A percentile compares a stretch with the other conserved stretches of the same genome.
Evolutionary conservation across 2,329 filamentous ascomycete genomes (phyloP).

Genomic region (Metarhizium album): DNA sequence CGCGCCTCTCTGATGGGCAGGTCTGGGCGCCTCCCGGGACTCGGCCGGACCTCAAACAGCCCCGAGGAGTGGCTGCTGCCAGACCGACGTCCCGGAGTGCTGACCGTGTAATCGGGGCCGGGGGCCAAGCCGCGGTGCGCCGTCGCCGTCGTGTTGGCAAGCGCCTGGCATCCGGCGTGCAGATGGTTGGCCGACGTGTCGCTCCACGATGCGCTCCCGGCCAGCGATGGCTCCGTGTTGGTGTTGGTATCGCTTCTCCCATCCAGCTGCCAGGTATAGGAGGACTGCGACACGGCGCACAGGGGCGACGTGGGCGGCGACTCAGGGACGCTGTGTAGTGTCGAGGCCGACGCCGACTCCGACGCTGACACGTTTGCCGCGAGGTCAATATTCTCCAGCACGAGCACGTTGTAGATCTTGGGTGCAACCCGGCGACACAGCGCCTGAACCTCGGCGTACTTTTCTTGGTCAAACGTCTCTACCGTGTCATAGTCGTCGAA

Average conservation of each 20-base stretch:
- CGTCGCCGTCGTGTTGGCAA: not conserved
- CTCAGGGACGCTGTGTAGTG: slow-evolving; percentile 7
- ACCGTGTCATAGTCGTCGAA: slow-evolving; percentile 44
- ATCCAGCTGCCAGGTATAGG: not conserved
- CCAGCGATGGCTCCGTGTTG: not conserved
- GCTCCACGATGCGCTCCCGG: not conserved
- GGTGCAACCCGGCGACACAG: slow-evolving; percentile 38
- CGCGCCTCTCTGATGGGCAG: slow-evolving; percentile 5
- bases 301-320: slow-evolving; percentile 6
- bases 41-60: slow-evolving; percentile 7
- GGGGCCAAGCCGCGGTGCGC: not conserved
- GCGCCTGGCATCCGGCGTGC: too few species aligned
- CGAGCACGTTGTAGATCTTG: slow-evolving; percentile 37
- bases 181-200: not conserved
- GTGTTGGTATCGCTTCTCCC: too few species aligned
- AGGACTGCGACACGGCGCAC: not conserved
- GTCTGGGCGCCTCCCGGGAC: slow-evolving; percentile 4
- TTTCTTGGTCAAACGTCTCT: slow-evolving; percentile 37
- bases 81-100: slow-evolving; percentile 7
- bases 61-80: slow-evolving; percentile 8
- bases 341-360: slow-evolving; percentile 13
- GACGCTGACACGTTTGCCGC: slow-evolving; percentile 16
- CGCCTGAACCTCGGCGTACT: slow-evolving; percentile 37
- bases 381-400: slow-evolving; percentile 40
- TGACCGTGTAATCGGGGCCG: slow-evolving; percentile 2